Base-by-base conservation (phyloP, 2,329 filamentous ascomycete species). In the Xylaria arbuscula region DNA sequence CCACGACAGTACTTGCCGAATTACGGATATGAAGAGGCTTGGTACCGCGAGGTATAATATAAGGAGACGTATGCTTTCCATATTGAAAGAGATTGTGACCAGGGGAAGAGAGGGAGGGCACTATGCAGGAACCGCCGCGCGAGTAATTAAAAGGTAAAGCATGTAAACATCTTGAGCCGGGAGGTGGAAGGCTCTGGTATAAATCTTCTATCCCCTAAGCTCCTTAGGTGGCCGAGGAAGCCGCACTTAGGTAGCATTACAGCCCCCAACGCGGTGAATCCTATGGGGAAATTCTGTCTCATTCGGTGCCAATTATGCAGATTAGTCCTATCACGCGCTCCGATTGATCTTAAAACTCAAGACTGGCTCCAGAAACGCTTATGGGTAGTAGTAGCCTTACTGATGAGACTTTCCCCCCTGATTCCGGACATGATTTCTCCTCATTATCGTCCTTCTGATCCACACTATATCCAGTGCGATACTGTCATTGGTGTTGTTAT, bases 1-100 rank as follows among this genome's bases (percentile, higher is more conserved):
- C 81, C 80, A 81, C 67, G 74, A 76, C 9, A 81, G 53, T 15
- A 83, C 62, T 62, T 81, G 81, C n/a, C 80, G 78, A 13, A 83
- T 22, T 28, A 76, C 77, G 8, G 82, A 83, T 63, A 82, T 78
- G 40, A 85, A 70, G 28, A 85, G 76, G 64, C 82, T 80, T 7
- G 83, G 83, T 38, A 85, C 77, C 42, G 83, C 83, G 60, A 86
- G 74, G 71, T 84, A 84, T 22, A 85, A 77, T 42, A 84, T 72
- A 36, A 84, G 55, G 17, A 83, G 68, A 36, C 80, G 75, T 60
- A 83, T 63, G 56, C 73, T 76, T 69, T 83, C 81, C 81, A 84
- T 83, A 28, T 32, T 72, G 17, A 54, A 10, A 50, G 50, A 54
- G 9, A 47, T 50, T 24, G 48, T 40, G 58, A 10, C 13, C 17